These are phyloP conservation scores for Syzygium jambos DNA, from an alignment of 345 rosid species.

Conservation along the genomic window DNA sequence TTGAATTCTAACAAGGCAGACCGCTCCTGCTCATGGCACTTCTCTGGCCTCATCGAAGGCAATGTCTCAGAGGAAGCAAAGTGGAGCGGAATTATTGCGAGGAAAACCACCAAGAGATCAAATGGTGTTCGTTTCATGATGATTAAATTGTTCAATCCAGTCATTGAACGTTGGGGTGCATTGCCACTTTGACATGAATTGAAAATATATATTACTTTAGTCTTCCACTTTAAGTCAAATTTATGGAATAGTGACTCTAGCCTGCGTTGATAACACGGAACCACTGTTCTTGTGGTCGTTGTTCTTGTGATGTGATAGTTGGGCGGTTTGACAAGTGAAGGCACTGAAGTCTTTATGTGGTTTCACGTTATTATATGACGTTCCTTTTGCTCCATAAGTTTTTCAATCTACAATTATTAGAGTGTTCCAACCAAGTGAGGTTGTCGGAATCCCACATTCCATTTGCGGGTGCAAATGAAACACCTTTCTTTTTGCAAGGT, in stretches of 20 bases:
- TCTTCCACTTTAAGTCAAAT: background rate
- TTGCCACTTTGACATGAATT: background rate
- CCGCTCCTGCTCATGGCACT: background rate
- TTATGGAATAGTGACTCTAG: background rate
- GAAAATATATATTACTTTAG: no score
- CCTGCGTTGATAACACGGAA: accelerated
- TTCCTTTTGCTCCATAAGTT: no score
- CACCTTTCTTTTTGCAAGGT: no score
- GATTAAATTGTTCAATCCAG: no score
- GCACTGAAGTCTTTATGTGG: no score
- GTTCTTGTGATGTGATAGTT: no score
- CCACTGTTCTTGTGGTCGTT: background rate
- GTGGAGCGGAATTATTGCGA: background rate
- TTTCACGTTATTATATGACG: no score
- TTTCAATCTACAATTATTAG: no score
- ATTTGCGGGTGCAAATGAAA: no score
- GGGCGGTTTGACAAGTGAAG: no score
- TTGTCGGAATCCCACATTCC: no score
- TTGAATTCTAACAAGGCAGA: background rate
- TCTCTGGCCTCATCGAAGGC: background rate
- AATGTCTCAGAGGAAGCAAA: background rate
- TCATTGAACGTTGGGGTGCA: background rate
- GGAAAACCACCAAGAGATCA: background rate
- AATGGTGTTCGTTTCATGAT: background rate
- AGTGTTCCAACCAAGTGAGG: no score